Evolutionary conservation across 495 filamentous ascomycete species (phyloP).

Genomic region (Terfezia boudieri): DNA sequence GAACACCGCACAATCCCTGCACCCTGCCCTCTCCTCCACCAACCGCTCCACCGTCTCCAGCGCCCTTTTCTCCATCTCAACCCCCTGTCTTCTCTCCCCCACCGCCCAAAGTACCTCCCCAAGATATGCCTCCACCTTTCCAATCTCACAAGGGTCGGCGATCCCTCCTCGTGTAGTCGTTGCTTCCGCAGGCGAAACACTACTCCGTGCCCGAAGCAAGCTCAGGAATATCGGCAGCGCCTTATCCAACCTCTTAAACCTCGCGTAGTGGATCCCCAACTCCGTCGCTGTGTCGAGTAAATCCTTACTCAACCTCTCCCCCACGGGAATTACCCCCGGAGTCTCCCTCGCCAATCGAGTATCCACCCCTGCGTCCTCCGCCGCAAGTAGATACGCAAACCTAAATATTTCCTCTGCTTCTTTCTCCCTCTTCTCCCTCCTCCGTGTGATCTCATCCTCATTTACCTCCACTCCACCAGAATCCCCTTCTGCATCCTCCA

Average conservation of each 20-base stretch:
- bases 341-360: not conserved
- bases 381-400: not conserved
- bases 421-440: not conserved
- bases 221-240: constrained; percentile 77
- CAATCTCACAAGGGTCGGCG: constrained; percentile 54
- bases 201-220: constrained; percentile 47
- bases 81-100: constrained; percentile 34
- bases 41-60: constrained; percentile 23
- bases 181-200: constrained; percentile 10
- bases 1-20: constrained; percentile 47
- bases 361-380: constrained; percentile 29
- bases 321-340: not conserved
- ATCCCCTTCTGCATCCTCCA: not conserved
- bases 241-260: constrained; percentile 32
- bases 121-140: constrained; percentile 66
- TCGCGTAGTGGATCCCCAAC: constrained; percentile 53
- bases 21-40: constrained; percentile 33
- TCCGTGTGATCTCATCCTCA: not conserved
- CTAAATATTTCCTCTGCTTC: not conserved
- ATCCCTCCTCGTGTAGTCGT: not conserved
- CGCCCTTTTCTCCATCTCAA: constrained; percentile 52
- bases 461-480: not conserved
- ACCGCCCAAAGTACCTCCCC: constrained; percentile 73
- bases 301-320: not conserved
- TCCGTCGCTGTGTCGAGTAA: constrained; percentile 51